Percentiles rank a stretch among this genome's conserved stretches.
Conservation (phyloP, 257 asterid genomes). For the Solanum chilense region DNA sequence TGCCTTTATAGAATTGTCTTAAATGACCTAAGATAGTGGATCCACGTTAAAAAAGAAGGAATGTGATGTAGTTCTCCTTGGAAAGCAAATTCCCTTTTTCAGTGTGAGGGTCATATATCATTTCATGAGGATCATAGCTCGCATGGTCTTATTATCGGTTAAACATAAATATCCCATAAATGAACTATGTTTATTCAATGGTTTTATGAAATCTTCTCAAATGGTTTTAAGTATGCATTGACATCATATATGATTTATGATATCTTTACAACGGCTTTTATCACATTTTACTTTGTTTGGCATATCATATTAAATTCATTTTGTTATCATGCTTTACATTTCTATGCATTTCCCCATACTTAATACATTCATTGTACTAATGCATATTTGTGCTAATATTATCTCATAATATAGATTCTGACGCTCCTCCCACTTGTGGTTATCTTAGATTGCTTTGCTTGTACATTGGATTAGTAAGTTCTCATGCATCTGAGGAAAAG, state of each 20-base stretch:
- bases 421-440: background rate
- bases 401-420: background rate
- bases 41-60: too few relatives aligned
- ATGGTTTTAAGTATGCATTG: background rate
- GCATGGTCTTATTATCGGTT: background rate
- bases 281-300: background rate
- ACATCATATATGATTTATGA: background rate
- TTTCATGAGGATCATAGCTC: background rate
- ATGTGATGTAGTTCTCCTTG: too few relatives aligned
- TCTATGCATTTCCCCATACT: background rate
- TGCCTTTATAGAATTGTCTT: too few relatives aligned
- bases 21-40: too few relatives aligned
- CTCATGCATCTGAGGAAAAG: background rate
- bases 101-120: background rate
- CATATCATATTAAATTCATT: background rate
- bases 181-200: background rate
- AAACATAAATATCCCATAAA: background rate
- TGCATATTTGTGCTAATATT: background rate
- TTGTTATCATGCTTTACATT: too few relatives aligned
- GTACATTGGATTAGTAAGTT: background rate
- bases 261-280: background rate
- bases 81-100: background rate
- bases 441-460: background rate
- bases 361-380: background rate
- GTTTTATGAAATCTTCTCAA: background rate